phyloP scores from a whole-genome alignment of 2,329 filamentous ascomycete species.

The Delphinella strobiligena region DNA sequence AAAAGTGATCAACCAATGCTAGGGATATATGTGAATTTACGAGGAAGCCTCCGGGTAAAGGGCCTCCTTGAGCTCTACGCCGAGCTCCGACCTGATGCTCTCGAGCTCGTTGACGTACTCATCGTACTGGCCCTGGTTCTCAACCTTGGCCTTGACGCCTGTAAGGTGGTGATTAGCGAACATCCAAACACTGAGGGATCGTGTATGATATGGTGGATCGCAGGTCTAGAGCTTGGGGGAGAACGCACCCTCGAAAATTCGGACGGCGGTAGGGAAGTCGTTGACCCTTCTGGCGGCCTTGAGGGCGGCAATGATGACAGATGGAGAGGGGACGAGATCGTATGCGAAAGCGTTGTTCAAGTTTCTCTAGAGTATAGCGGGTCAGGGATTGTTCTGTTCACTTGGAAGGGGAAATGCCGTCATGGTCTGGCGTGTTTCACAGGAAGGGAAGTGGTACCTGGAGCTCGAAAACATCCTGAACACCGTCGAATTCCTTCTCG shows the following conservation, averaged over 20 bases:
- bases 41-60: conserved; percentile 60
- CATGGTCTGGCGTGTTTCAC: background rate
- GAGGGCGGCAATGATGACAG: conserved; percentile 82
- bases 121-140: conserved; percentile 95
- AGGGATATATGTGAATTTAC: too few relatives aligned
- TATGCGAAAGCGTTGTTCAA: conserved; percentile 99
- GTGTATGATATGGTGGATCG: too few relatives aligned
- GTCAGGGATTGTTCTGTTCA: background rate
- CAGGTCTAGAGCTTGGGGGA: too few relatives aligned
- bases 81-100: conserved; percentile 83
- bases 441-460: conserved; percentile 53
- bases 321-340: conserved; percentile 92
- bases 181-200: too few relatives aligned
- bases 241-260: conserved; percentile 91
- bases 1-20: too few relatives aligned
- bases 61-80: conserved; percentile 81
- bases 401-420: background rate
- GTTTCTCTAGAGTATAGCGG: conserved; percentile 52
- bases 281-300: conserved; percentile 93
- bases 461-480: conserved; percentile 99
- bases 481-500: conserved; percentile 96
- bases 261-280: conserved; percentile 95
- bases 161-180: too few relatives aligned
- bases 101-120: conserved; percentile 93
- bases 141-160: conserved; percentile 99